A percentile compares a stretch with the other conserved stretches of the same genome.
phyloP scores from a whole-genome alignment of 129 eudicot species.

The Deinandra increscens region DNA sequence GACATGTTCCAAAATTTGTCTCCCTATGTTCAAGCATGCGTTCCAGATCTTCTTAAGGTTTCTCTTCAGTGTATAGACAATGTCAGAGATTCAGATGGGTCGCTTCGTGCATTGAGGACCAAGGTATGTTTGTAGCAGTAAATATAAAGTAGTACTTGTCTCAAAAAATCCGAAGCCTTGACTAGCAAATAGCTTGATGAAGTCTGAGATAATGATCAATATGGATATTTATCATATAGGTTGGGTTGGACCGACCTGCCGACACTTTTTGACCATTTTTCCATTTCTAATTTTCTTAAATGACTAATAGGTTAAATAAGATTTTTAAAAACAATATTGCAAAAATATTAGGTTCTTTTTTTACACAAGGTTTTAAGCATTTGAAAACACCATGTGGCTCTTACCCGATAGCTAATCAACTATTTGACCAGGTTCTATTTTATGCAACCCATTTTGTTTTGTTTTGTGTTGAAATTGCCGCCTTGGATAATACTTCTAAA shows the following conservation, averaged over 20 bases:
- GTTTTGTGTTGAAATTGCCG: background rate
- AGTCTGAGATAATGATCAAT: background rate
- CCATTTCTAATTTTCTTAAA: background rate
- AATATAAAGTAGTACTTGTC: background rate
- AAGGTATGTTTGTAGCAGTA: constrained; percentile 50
- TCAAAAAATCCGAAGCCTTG: background rate
- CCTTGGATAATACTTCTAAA: background rate
- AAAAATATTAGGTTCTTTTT: background rate
- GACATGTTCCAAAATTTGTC: constrained; percentile 66
- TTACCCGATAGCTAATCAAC: too few species aligned
- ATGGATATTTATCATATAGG: background rate
- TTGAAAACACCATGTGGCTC: background rate
- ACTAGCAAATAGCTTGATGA: background rate
- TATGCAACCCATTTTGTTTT: background rate
- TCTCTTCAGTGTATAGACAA: constrained; percentile 86
- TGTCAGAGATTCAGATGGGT: constrained; percentile 83
- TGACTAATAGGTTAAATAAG: background rate
- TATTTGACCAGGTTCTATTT: background rate
- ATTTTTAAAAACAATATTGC: background rate
- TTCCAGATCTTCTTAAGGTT: constrained; percentile 87
- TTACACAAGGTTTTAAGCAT: background rate
- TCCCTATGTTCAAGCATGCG: constrained; percentile 90
- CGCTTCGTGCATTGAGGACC: constrained; percentile 86
- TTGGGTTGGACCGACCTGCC: background rate
- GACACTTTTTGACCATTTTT: background rate